These are phyloP conservation scores for Saussurea involucrata DNA, from an alignment of 129 eudicot species.

Conservation along the genomic window DNA sequence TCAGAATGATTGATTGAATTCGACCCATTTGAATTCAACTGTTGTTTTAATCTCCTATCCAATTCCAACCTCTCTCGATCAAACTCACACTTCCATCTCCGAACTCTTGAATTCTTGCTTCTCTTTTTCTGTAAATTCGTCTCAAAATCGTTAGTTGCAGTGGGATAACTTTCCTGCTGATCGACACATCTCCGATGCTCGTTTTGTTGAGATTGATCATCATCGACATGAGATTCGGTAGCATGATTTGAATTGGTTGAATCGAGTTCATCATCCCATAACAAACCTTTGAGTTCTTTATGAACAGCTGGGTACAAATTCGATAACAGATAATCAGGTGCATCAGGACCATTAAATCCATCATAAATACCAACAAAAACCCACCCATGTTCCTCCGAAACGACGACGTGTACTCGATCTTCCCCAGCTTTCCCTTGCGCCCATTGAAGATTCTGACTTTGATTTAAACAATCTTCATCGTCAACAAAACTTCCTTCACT, in stretches of 20 bases:
- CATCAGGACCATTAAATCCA: constrained; percentile 99
- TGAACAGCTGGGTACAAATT: constrained; percentile 84
- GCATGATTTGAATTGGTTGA: constrained; percentile 10
- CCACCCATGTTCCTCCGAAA: constrained; percentile 97
- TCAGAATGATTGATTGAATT: constrained; percentile 57
- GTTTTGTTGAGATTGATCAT: background rate
- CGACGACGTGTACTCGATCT: constrained; percentile 96
- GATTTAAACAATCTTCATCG: constrained; percentile 55
- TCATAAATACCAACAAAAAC: constrained; percentile 98
- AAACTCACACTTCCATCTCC: constrained; percentile 87
- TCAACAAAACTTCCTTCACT: constrained; percentile 64
- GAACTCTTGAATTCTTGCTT: constrained; percentile 40
- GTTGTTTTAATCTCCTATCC: constrained; percentile 79
- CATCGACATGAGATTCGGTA: background rate
- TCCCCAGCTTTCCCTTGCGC: constrained; percentile 99
- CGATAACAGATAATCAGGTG: constrained; percentile 84
- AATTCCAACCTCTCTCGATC: constrained; percentile 86
- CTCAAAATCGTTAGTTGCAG: constrained; percentile 33
- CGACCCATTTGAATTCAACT: constrained; percentile 37
- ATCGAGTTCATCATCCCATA: constrained; percentile 81
- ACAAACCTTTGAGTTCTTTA: constrained; percentile 78
- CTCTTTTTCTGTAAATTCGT: constrained; percentile 31
- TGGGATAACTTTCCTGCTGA: constrained; percentile 53
- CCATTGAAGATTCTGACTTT: constrained; percentile 86
- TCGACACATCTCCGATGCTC: constrained; percentile 24